Base-by-base conservation (phyloP, 2,329 filamentous ascomycete genomes). In the Pseudopyricularia cyperi region DNA sequence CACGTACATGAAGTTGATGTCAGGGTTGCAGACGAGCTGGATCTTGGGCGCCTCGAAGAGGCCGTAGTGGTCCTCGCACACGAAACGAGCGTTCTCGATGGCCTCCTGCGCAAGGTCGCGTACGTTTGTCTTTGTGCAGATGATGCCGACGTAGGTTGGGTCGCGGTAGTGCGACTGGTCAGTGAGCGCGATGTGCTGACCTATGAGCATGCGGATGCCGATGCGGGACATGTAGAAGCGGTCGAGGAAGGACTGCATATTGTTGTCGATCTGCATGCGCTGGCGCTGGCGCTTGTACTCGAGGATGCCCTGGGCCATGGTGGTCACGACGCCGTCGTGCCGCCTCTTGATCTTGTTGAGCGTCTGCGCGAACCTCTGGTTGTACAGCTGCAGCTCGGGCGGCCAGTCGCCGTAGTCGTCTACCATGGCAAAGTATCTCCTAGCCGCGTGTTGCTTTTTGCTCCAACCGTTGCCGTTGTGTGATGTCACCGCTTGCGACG, bases 221-320 rank as follows among this genome's bases (percentile, higher is more conserved):
- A 98, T 98, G 56, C 93, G 88, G 46, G 90, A 96, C 93, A 98
- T 98, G 76, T 98, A 98, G 71, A 98, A 98, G 54, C 93, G 87
- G 71, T 98, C 93, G 58, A 98, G 81, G 74, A 98, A 98, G 52
- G 89, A 85, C 68, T 98, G 93, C 54, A 98, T 96, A 60, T 90
- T 94, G 66, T 90, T 85, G 70, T 97, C 93, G 63, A 98, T 98
- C 65, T 97, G 93, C 85, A 97, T 93, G 52, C 93, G 83, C 75
- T 98, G 93, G 56, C 89, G 82, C 65, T 86, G 91, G 52, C 91
- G 87, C 73, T 98, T 98, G 76, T 95, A 98, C 71, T 98, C 93
- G 54, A 97, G 78, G 59, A 98, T 96, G 55, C 93, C 93, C 69
- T 98, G 91, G 6, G 93, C 93, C 69, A 98, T 93, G 7, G 93